A percentile compares a stretch with the other conserved stretches of the same genome.
phyloP scores from a whole-genome alignment of 2,329 filamentous ascomycete genomes.

The Colletotrichum tamarilloi region DNA sequence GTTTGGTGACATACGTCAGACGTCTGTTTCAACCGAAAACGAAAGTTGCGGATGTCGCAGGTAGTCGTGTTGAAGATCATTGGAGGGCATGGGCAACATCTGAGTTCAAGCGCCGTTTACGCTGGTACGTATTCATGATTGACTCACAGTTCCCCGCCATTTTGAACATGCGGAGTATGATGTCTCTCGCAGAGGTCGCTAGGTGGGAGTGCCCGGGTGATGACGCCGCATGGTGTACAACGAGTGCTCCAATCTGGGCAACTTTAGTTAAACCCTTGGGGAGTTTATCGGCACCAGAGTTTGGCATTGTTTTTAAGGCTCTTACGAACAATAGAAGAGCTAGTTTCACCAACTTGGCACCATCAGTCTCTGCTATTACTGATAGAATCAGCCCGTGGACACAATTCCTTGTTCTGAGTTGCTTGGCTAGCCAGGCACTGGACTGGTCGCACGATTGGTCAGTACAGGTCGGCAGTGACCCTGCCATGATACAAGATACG shows the following conservation, averaged over 20 bases:
- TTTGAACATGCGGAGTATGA: slow-evolving; percentile 15
- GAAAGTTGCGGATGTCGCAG: neutral
- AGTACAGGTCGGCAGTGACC: neutral
- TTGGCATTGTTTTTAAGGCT: neutral
- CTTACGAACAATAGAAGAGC: neutral
- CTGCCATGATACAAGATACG: no score
- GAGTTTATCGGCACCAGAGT: neutral
- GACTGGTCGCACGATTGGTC: slow-evolving; percentile 22
- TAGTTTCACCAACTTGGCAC: neutral
- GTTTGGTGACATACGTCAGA: slow-evolving; percentile 13
- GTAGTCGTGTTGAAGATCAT: neutral
- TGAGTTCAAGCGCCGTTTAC: neutral
- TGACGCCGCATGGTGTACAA: neutral
- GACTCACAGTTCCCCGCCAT: slow-evolving; percentile 18
- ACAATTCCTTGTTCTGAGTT: neutral
- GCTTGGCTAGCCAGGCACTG: slow-evolving; percentile 1
- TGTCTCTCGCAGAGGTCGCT: slow-evolving; percentile 7
- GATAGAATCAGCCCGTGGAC: slow-evolving; percentile 1
- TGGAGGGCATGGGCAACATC: neutral
- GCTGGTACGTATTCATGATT: slow-evolving; percentile 25
- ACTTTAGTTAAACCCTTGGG: neutral
- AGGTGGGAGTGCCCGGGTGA: slow-evolving; percentile 14
- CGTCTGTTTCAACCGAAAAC: neutral
- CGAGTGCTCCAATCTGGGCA: neutral
- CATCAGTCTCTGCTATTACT: no score